A percentile compares a stretch with the other conserved stretches of the same genome.
These are phyloP conservation scores for Caryocar brasiliense DNA, from an alignment of 441 rosid genomes.

Conservation along the genomic window DNA sequence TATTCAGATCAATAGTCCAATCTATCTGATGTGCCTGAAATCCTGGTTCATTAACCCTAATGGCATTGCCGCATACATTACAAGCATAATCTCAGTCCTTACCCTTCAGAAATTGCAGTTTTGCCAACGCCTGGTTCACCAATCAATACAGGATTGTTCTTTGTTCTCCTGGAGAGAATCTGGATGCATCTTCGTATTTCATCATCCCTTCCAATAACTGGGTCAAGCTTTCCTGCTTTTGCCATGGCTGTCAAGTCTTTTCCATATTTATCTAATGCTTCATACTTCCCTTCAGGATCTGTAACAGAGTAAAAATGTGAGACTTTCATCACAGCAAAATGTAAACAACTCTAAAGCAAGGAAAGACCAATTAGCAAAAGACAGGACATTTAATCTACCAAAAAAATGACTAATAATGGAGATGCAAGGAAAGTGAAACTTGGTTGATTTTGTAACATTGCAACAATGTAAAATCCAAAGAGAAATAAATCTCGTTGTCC, in stretches of 20 bases:
- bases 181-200: constrained; percentile 91
- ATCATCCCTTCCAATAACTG: constrained; percentile 97
- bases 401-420: too few relatives aligned
- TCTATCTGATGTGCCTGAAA: not conserved
- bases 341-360: too few relatives aligned
- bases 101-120: constrained; percentile 98
- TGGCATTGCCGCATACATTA: not conserved
- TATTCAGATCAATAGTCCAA: not conserved
- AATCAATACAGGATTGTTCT: constrained; percentile 90
- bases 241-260: constrained; percentile 97
- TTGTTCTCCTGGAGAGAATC: constrained; percentile 93
- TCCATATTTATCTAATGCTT: constrained; percentile 92
- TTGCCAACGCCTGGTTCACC: constrained; percentile 99
- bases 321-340: too few relatives aligned
- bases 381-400: too few relatives aligned
- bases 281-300: constrained; percentile 99
- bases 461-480: too few relatives aligned
- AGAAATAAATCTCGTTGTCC: too few relatives aligned
- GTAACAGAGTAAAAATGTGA: constrained; percentile 16
- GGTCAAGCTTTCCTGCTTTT: constrained; percentile 84
- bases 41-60: not conserved
- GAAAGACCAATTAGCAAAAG: too few relatives aligned
- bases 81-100: constrained; percentile 10
- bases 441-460: too few relatives aligned
- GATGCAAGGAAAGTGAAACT: too few relatives aligned